Conservation (phyloP, 2,329 filamentous ascomycete genomes). For the Ophiostoma quercus region DNA sequence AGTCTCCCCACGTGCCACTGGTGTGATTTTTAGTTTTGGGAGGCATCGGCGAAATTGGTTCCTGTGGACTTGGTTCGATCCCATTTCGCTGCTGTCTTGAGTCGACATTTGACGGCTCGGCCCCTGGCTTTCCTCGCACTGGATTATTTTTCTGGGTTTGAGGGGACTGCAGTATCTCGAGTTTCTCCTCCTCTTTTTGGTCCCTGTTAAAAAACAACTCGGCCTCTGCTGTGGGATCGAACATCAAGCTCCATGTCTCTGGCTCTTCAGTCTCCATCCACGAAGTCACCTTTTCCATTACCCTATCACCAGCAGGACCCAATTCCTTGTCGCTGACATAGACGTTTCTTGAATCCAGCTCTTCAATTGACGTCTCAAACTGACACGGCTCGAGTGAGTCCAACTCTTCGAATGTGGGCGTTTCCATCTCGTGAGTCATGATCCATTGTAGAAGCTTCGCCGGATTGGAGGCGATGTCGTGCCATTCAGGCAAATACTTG, state of each 20-base stretch:
- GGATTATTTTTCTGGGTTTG: not conserved
- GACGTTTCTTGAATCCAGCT: not conserved
- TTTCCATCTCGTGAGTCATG: not conserved
- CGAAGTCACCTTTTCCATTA: not conserved
- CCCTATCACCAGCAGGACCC: not conserved
- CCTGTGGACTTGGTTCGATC: not conserved
- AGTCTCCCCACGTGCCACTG: not conserved
- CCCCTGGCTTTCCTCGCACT: not conserved
- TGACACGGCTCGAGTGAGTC: not conserved
- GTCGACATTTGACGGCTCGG: not conserved
- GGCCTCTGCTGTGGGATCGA: not conserved
- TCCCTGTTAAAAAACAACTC: not conserved
- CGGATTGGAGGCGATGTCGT: not conserved
- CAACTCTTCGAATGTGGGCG: not conserved
- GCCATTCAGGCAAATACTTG: not conserved
- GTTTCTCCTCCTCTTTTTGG: not conserved
- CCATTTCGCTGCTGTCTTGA: not conserved
- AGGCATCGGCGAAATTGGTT: not conserved
- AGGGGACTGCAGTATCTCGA: not conserved
- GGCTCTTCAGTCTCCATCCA: not conserved
- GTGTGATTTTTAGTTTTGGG: not conserved
- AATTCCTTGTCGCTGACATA: not conserved
- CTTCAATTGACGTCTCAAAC: not conserved
- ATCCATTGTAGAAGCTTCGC: conserved; percentile 18
- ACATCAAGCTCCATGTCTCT: not conserved